Base-by-base conservation (phyloP, 2,329 filamentous ascomycete species). In the Aspergillus ochraceus region DNA sequence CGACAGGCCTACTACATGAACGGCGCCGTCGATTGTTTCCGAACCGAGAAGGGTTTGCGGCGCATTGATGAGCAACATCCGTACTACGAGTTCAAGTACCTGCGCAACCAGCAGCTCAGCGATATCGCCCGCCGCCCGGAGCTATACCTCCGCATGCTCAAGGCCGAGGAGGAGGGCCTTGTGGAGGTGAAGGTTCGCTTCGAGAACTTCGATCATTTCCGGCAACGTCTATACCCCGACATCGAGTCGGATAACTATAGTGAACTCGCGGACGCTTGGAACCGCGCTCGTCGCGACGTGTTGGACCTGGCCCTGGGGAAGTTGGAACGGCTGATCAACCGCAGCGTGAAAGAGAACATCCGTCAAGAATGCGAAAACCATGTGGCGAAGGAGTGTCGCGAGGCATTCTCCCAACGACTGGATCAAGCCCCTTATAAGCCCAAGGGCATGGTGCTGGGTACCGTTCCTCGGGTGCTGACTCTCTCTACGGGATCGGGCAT, bases 381-480 rank as follows among this genome's bases (percentile, higher is more conserved):
- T 69, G 87, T 99, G 53, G 88, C 93, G n/a, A 91, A 89, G 70
- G 85, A 88, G 57, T 96, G 93, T 69, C 90, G 95, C 54, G 92
- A 96, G 66, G 90, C 92, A 62, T 98, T 95, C 76, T 90, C 89
- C 49, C 89, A 90, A 75, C 90, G 92, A 73, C 86, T 99, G 24
- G 95, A 99, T 70, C 95, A 99, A 77, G 93, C 95, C 9, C 95
- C 95, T 0, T 96, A 93, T 79, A 97, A 97, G 76, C 93, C 95
- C 5, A 93, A 94, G 76, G 93, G 92, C 10, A 92, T 97, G 86
- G 85, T 92, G 20, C 82, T 96, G 45, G 95, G 95, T 26, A 97
- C 93, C 0, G 85, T 89, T 6, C 93, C 95, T 50, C 89, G 94
- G 32, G 92, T 97, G 5, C 84, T 99, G 52, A 87, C 93, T 4